phyloP scores from a whole-genome alignment of 495 filamentous ascomycete species.

The Cairneyella variabilis region DNA sequence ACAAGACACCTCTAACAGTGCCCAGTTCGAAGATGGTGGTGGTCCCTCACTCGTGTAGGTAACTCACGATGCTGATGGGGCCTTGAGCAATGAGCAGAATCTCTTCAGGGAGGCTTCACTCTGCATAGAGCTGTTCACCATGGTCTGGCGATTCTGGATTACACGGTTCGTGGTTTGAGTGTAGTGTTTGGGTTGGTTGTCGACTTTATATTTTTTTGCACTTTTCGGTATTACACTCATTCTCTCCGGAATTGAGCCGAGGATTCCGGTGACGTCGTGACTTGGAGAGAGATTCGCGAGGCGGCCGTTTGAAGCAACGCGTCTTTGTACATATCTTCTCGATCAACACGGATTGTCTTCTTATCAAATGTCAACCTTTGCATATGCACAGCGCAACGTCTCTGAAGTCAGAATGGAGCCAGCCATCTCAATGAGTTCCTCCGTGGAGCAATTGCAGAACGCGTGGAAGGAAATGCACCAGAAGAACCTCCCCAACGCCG shows the following conservation, averaged over 20 bases:
- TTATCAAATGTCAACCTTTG: too few species aligned
- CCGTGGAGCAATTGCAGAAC: constrained; percentile 21
- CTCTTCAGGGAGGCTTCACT: constrained; percentile 33
- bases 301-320: constrained; percentile 20
- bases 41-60: constrained; percentile 29
- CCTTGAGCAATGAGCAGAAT: constrained; percentile 30
- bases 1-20: constrained; percentile 23
- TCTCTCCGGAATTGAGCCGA: too few species aligned
- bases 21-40: constrained; percentile 30
- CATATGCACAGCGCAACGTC: not conserved
- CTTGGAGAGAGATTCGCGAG: constrained; percentile 20
- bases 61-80: constrained; percentile 30
- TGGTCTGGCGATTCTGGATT: constrained; percentile 31
- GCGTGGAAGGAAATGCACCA: constrained; percentile 22
- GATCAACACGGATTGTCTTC: too few species aligned
- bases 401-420: constrained; percentile 18
- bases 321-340: too few species aligned
- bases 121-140: constrained; percentile 31
- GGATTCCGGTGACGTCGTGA: constrained; percentile 15
- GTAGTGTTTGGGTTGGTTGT: constrained; percentile 20
- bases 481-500: constrained; percentile 17
- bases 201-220: constrained; percentile 23
- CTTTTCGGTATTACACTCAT: too few species aligned
- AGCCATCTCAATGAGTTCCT: constrained; percentile 1
- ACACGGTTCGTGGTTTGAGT: constrained; percentile 28